Conservation (phyloP, 176 grass and related monocot species). For the Raddia guianensis region DNA sequence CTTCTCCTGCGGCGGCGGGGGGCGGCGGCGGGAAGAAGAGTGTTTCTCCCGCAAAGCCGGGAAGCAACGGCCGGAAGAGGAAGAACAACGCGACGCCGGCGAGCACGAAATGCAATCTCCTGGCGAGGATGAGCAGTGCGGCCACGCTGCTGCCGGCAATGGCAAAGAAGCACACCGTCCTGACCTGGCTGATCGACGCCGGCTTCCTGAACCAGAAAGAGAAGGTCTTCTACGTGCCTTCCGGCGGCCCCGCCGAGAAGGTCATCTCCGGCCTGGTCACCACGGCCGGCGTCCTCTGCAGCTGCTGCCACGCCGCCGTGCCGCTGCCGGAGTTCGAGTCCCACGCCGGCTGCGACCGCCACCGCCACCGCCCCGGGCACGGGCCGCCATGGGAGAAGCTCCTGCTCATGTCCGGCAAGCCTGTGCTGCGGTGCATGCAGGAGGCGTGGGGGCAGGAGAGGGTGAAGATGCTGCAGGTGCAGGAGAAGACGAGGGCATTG, state of each 20-base stretch:
- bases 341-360: slow-evolving; percentile 43
- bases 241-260: background rate
- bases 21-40: slow-evolving; percentile 1
- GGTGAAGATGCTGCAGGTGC: background rate
- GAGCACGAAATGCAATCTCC: slow-evolving; percentile 8
- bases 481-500: slow-evolving; percentile 15
- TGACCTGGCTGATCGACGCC: slow-evolving; percentile 72
- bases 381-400: slow-evolving; percentile 58
- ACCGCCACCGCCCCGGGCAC: background rate
- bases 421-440: slow-evolving; percentile 51
- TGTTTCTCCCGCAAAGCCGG: background rate
- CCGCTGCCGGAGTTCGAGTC: slow-evolving; percentile 45
- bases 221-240: slow-evolving; percentile 59
- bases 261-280: slow-evolving; percentile 55
- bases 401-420: slow-evolving; percentile 63
- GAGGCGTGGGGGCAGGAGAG: slow-evolving; percentile 57
- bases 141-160: too few species aligned
- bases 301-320: slow-evolving; percentile 54
- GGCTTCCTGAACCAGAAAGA: slow-evolving; percentile 51
- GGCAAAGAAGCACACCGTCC: slow-evolving; percentile 57
- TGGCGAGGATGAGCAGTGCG: background rate
- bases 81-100: background rate
- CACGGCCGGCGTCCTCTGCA: slow-evolving; percentile 51
- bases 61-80: slow-evolving; percentile 20
- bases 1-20: background rate